A percentile compares a stretch with the other conserved stretches of the same genome.
These are phyloP conservation scores for Asterophora lycoperdoides DNA, from an alignment of 768 basidiomycete species.

Conservation along the genomic window DNA sequence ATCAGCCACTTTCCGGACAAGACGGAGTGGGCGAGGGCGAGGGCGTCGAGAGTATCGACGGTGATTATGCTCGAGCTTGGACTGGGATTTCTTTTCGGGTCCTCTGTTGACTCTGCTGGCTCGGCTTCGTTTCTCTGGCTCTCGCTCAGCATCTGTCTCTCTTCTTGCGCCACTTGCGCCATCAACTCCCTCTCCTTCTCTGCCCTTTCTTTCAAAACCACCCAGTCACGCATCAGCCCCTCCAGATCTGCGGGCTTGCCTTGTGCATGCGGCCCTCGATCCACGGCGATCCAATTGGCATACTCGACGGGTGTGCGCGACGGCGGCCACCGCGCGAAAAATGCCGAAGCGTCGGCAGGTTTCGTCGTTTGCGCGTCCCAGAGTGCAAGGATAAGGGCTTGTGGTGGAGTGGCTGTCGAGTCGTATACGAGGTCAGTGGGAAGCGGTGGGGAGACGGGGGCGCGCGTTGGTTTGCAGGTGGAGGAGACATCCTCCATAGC, in stretches of 20 bases:
- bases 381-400: slow-evolving; percentile 14
- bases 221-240: slow-evolving; percentile 9
- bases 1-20: slow-evolving; percentile 37
- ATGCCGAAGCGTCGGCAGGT: slow-evolving; percentile 22
- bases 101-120: background rate
- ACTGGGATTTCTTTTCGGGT: no score
- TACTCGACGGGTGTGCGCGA: slow-evolving; percentile 29
- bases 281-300: slow-evolving; percentile 32
- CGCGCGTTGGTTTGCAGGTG: background rate
- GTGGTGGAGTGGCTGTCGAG: slow-evolving; percentile 1
- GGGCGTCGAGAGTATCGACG: slow-evolving; percentile 27
- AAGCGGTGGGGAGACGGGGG: slow-evolving; percentile 12
- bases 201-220: no score
- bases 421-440: slow-evolving; percentile 13
- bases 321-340: slow-evolving; percentile 34
- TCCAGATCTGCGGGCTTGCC: slow-evolving; percentile 1
- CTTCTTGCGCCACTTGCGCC: background rate
- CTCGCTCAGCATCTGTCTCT: no score
- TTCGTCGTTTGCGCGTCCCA: slow-evolving; percentile 23
- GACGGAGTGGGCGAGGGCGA: slow-evolving; percentile 30
- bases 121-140: background rate
- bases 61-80: slow-evolving; percentile 7
- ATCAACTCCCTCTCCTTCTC: background rate
- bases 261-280: slow-evolving; percentile 19
- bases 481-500: slow-evolving; percentile 9